Evolutionary conservation across 2,329 filamentous ascomycete genomes (phyloP).

Genomic region (Sarocladium kiliense): DNA sequence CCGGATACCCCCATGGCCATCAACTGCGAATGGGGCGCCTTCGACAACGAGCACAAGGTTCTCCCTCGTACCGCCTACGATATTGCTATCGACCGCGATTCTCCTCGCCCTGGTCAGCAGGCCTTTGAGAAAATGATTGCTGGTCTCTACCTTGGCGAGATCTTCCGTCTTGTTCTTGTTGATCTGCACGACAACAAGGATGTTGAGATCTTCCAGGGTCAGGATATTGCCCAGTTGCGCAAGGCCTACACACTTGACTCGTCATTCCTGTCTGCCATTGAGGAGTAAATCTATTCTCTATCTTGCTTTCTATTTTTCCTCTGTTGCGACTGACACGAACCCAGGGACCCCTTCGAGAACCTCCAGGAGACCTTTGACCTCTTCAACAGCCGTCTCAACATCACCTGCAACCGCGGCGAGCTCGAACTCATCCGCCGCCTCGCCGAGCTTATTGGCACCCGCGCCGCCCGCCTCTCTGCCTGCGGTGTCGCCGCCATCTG

Average conservation of each 20-base stretch:
- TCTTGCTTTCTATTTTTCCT: neutral
- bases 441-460: slow-evolving; percentile 90
- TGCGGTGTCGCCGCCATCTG: slow-evolving; percentile 95
- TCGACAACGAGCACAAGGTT: slow-evolving; percentile 88
- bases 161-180: slow-evolving; percentile 82
- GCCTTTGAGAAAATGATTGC: slow-evolving; percentile 98
- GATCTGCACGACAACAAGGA: slow-evolving; percentile 78
- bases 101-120: slow-evolving; percentile 88
- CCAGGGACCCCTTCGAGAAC: slow-evolving; percentile 89
- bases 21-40: slow-evolving; percentile 97
- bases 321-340: slow-evolving; percentile 12
- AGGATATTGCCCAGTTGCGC: slow-evolving; percentile 74
- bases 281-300: slow-evolving; percentile 58
- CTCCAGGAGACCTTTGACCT: slow-evolving; percentile 81
- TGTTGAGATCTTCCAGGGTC: slow-evolving; percentile 72
- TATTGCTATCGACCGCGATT: slow-evolving; percentile 81
- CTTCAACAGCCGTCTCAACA: slow-evolving; percentile 69
- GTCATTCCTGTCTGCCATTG: slow-evolving; percentile 87
- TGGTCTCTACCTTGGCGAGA: slow-evolving; percentile 88
- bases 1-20: slow-evolving; percentile 84
- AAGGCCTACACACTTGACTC: slow-evolving; percentile 88
- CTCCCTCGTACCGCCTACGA: slow-evolving; percentile 85
- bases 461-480: slow-evolving; percentile 85
- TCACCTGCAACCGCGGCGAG: slow-evolving; percentile 69
- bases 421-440: slow-evolving; percentile 84